Evolutionary conservation across 305 asterid species (phyloP).

Genomic region (Fraxinus paxiana): DNA sequence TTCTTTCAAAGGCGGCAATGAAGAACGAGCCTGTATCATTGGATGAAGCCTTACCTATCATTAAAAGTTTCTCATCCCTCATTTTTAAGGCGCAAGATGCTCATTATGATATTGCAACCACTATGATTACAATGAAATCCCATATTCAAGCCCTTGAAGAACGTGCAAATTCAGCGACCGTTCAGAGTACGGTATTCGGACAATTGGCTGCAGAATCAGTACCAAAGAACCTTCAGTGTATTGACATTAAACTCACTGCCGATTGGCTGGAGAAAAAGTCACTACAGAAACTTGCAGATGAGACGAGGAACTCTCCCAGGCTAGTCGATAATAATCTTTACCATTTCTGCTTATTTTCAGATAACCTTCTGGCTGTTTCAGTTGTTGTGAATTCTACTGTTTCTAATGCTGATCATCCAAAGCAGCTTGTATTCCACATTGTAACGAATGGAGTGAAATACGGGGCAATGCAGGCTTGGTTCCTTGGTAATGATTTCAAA

Average conservation of each 20-base stretch:
- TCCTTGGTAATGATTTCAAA: slow-evolving; percentile 39
- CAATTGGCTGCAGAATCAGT: slow-evolving; percentile 46
- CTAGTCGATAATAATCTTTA: slow-evolving; percentile 47
- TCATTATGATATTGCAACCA: slow-evolving; percentile 54
- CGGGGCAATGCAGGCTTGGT: slow-evolving; percentile 56
- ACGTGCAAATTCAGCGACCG: slow-evolving; percentile 41
- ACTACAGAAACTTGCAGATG: slow-evolving; percentile 31
- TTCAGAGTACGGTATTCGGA: slow-evolving; percentile 45
- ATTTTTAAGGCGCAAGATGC: slow-evolving; percentile 48
- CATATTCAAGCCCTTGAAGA: slow-evolving; percentile 51
- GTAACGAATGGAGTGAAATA: slow-evolving; percentile 44
- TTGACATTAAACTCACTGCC: slow-evolving; percentile 38
- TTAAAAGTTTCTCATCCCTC: slow-evolving; percentile 43
- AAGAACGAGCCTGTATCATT: slow-evolving; percentile 37
- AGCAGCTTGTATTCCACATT: slow-evolving; percentile 50
- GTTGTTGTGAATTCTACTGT: slow-evolving; percentile 50
- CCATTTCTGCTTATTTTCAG: slow-evolving; percentile 55
- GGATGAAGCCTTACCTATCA: slow-evolving; percentile 46
- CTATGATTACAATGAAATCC: slow-evolving; percentile 52
- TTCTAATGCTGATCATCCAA: slow-evolving; percentile 45
- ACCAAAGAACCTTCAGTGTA: slow-evolving; percentile 46
- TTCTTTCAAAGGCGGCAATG: slow-evolving; percentile 52
- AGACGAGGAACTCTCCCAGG: slow-evolving; percentile 39
- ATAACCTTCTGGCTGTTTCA: slow-evolving; percentile 42
- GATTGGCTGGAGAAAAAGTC: slow-evolving; percentile 39